These are phyloP conservation scores for Chara braunii DNA, from an alignment of 139 green algal genomes.

Conservation along the genomic window DNA sequence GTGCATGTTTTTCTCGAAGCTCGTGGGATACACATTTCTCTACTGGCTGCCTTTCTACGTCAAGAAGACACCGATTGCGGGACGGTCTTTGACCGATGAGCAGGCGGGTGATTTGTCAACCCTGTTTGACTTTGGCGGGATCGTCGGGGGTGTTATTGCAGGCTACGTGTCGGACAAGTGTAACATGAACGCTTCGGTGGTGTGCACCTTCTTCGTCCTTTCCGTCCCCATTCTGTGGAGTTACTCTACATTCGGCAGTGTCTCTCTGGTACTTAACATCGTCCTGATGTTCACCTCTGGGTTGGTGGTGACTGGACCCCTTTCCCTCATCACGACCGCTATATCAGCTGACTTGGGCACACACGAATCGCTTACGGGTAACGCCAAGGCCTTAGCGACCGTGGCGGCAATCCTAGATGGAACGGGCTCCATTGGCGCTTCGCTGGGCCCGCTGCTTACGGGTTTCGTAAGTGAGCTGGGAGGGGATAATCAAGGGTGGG, in stretches of 20 bases:
- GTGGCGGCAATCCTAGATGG: constrained; percentile 97
- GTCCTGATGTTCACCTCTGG: constrained; percentile 73
- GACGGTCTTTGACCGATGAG: constrained; percentile 13
- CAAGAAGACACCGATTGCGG: constrained; percentile 51
- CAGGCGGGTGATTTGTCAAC: constrained; percentile 72
- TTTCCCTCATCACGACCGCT: constrained; percentile 92
- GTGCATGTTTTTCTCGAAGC: constrained; percentile 91
- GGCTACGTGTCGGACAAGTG: constrained; percentile 73
- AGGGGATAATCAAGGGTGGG: constrained; percentile 37
- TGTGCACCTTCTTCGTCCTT: constrained; percentile 62
- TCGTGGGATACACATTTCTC: constrained; percentile 97
- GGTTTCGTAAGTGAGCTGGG: constrained; percentile 59
- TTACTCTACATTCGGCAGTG: constrained; percentile 59
- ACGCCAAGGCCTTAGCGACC: constrained; percentile 79
- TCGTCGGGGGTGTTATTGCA: constrained; percentile 73
- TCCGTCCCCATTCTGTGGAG: constrained; percentile 73
- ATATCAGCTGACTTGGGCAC: constrained; percentile 83
- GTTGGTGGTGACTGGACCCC: constrained; percentile 88
- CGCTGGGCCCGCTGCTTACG: constrained; percentile 78
- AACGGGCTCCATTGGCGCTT: constrained; percentile 82
- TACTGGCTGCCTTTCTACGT: constrained; percentile 98
- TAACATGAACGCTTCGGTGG: constrained; percentile 56
- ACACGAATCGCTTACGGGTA: constrained; percentile 69
- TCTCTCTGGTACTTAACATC: constrained; percentile 60
- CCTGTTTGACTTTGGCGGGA: constrained; percentile 86